Percentiles rank a stretch among this genome's conserved stretches.
These are phyloP conservation scores for Barbarea vulgaris DNA, from an alignment of 345 rosid species.

Conservation along the genomic window DNA sequence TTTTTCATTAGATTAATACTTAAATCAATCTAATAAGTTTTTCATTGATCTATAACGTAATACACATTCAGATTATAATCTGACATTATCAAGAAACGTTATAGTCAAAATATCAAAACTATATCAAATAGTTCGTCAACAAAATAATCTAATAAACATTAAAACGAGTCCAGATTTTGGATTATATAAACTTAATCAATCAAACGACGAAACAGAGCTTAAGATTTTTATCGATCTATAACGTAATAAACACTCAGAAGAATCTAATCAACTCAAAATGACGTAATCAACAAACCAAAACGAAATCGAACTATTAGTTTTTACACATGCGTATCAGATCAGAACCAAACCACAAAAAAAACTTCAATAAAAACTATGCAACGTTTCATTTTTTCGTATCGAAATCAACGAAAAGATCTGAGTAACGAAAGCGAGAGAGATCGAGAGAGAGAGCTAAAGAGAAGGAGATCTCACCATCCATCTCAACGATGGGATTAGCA, in stretches of 20 bases:
- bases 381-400: not conserved
- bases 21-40: not conserved
- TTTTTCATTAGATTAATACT: not conserved
- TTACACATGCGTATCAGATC: conserved; percentile 24
- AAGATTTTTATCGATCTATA: not conserved
- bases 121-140: no score
- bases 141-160: no score
- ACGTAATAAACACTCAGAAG: not conserved
- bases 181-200: not conserved
- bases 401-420: conserved; percentile 11
- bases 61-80: not conserved
- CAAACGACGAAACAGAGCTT: not conserved
- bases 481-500: conserved; percentile 90
- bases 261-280: not conserved
- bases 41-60: not conserved
- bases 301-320: not conserved
- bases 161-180: not conserved
- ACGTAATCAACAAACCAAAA: not conserved
- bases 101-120: no score
- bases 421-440: not conserved
- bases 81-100: no score
- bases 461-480: conserved; percentile 74
- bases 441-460: not conserved
- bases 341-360: conserved; percentile 18
- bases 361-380: conserved; percentile 29